phyloP scores from a whole-genome alignment of 2,329 filamentous ascomycete species.

The Scolecobasidium constrictum region DNA sequence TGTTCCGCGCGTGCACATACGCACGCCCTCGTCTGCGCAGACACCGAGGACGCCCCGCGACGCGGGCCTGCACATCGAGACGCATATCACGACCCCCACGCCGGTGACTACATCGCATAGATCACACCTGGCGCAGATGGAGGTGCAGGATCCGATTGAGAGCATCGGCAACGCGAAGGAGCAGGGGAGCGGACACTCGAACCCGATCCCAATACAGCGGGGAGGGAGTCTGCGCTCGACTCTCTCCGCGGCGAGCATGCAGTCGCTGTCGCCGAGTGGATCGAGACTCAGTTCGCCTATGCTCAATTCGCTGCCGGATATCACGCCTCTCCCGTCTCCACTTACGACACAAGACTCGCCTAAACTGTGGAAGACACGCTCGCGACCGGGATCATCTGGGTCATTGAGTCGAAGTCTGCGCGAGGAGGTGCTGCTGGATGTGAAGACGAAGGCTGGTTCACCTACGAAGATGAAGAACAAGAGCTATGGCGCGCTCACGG shows the following conservation, averaged over 20 bases:
- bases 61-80: slow-evolving; percentile 19
- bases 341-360: slow-evolving; percentile 30
- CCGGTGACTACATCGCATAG: neutral
- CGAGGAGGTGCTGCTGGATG: slow-evolving; percentile 6
- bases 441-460: slow-evolving; percentile 16
- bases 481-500: slow-evolving; percentile 25
- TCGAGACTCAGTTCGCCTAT: slow-evolving; percentile 37
- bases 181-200: neutral
- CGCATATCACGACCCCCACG: slow-evolving; percentile 15
- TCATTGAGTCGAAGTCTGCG: slow-evolving; percentile 10
- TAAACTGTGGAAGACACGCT: slow-evolving; percentile 28
- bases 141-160: neutral
- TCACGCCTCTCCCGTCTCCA: slow-evolving; percentile 42
- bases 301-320: slow-evolving; percentile 36
- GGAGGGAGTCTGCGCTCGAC: slow-evolving; percentile 18
- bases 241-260: slow-evolving; percentile 32
- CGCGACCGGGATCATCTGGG: slow-evolving; percentile 24
- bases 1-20: slow-evolving; percentile 2
- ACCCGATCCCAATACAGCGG: neutral
- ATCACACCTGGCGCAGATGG: neutral
- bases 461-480: slow-evolving; percentile 34
- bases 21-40: slow-evolving; percentile 5
- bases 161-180: neutral
- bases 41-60: slow-evolving; percentile 19
- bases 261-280: slow-evolving; percentile 28